Percentiles rank a stretch among this genome's conserved stretches.
phyloP scores from a whole-genome alignment of 208 protist genomes.

The Herpetomonas samuelpessoai region DNA sequence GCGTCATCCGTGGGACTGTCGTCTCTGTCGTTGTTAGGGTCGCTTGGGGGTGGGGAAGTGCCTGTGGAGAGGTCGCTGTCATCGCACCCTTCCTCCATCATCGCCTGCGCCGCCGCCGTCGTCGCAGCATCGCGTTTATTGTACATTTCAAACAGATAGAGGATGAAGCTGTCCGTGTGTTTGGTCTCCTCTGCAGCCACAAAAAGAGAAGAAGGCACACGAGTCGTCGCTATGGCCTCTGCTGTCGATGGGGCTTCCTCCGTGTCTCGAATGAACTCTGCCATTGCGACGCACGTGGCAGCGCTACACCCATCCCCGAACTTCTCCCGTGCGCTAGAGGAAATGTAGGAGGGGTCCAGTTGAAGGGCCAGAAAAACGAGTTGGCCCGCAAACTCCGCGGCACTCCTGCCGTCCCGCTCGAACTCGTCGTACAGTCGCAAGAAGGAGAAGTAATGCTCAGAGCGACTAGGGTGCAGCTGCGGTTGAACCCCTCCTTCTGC shows the following conservation, averaged over 20 bases:
- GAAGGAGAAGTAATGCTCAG: constrained; percentile 91
- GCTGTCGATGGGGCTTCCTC: constrained; percentile 77
- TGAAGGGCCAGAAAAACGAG: constrained; percentile 83
- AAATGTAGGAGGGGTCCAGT: constrained; percentile 72
- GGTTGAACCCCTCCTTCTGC: background rate
- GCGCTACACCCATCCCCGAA: constrained; percentile 44
- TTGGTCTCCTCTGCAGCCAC: constrained; percentile 18
- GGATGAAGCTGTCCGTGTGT: constrained; percentile 77
- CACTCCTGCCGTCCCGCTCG: constrained; percentile 45
- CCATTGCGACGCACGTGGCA: constrained; percentile 59
- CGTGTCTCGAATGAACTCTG: constrained; percentile 38
- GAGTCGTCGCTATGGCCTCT: constrained; percentile 60
- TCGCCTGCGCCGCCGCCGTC: background rate
- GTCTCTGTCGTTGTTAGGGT: constrained; percentile 2
- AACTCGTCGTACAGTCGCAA: constrained; percentile 81
- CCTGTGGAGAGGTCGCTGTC: background rate
- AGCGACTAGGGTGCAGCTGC: constrained; percentile 24
- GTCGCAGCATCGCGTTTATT: constrained; percentile 44
- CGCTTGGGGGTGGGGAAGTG: constrained; percentile 6
- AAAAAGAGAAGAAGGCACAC: constrained; percentile 17
- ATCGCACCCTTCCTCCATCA: background rate
- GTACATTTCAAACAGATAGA: constrained; percentile 86
- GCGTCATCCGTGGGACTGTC: too few relatives aligned
- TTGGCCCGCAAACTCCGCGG: constrained; percentile 53
- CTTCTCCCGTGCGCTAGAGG: constrained; percentile 43